phyloP scores from a whole-genome alignment of 2,329 filamentous ascomycete genomes.

The Fusarium concolor region DNA sequence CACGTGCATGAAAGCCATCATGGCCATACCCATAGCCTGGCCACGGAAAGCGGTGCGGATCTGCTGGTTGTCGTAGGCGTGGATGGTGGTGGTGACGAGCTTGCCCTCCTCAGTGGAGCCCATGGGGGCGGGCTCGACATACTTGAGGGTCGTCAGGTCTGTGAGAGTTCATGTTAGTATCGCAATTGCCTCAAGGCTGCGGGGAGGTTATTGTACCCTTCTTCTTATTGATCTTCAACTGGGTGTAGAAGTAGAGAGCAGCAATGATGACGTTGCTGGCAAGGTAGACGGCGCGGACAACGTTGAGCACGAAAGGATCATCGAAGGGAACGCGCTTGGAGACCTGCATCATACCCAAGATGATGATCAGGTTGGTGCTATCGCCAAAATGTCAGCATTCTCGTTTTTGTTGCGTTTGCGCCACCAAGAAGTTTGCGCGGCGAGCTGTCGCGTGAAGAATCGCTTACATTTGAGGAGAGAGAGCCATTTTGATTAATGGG shows the following conservation, averaged over 20 bases:
- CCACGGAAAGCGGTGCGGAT: slow-evolving; percentile 86
- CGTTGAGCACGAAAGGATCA: slow-evolving; percentile 73
- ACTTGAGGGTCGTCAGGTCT: slow-evolving; percentile 98
- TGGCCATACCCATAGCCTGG: slow-evolving; percentile 94
- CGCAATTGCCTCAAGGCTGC: not conserved
- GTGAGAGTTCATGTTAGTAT: slow-evolving; percentile 30
- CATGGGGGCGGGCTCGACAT: slow-evolving; percentile 95
- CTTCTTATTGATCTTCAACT: slow-evolving; percentile 91
- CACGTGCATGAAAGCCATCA: slow-evolving; percentile 99
- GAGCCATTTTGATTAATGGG: slow-evolving; percentile 64
- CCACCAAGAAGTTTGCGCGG: slow-evolving; percentile 27
- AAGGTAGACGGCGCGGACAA: slow-evolving; percentile 66
- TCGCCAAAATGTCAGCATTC: slow-evolving; percentile 42
- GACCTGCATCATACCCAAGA: slow-evolving; percentile 98
- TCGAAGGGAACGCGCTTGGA: slow-evolving; percentile 97
- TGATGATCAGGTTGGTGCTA: slow-evolving; percentile 93
- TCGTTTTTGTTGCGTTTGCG: slow-evolving; percentile 28
- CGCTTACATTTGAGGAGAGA: slow-evolving; percentile 73
- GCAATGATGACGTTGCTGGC: slow-evolving; percentile 83
- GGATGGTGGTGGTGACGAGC: slow-evolving; percentile 94
- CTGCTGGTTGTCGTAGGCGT: slow-evolving; percentile 92
- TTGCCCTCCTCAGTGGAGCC: slow-evolving; percentile 95
- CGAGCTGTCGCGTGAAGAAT: slow-evolving; percentile 1
- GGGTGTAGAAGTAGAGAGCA: slow-evolving; percentile 85
- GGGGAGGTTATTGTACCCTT: slow-evolving; percentile 74